These are phyloP conservation scores for Coffea humblotiana DNA, from an alignment of 305 asterid species.

Conservation along the genomic window DNA sequence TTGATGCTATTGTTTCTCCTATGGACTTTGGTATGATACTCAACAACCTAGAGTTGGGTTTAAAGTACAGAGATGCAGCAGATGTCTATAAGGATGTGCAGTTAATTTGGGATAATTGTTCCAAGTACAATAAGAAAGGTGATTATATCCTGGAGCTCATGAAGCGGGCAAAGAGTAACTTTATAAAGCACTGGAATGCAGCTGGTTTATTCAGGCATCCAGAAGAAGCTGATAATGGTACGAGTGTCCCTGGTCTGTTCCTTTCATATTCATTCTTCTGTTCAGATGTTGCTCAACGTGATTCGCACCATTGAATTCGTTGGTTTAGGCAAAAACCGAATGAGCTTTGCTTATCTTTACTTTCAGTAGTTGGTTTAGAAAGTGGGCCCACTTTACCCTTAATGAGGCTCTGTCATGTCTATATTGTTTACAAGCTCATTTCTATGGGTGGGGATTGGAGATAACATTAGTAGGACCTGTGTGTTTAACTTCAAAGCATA, in stretches of 20 bases:
- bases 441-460: neutral
- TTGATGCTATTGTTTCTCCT: conserved; percentile 77
- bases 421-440: neutral
- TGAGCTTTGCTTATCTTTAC: neutral
- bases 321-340: neutral
- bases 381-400: too few relatives aligned
- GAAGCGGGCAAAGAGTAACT: conserved; percentile 83
- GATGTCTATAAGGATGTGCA: conserved; percentile 80
- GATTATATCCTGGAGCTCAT: conserved; percentile 78
- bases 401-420: too few relatives aligned
- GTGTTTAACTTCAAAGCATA: too few relatives aligned
- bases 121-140: conserved; percentile 79
- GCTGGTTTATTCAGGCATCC: conserved; percentile 45
- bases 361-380: neutral
- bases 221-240: conserved; percentile 44
- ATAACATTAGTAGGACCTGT: too few relatives aligned
- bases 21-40: conserved; percentile 94
- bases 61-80: conserved; percentile 64
- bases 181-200: conserved; percentile 62
- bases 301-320: neutral
- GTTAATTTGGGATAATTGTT: conserved; percentile 78
- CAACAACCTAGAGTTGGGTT: conserved; percentile 72
- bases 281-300: neutral
- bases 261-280: neutral
- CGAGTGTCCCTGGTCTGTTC: conserved; percentile 7